phyloP scores from a whole-genome alignment of 495 filamentous ascomycete genomes.

The Podospora fimiseda region DNA sequence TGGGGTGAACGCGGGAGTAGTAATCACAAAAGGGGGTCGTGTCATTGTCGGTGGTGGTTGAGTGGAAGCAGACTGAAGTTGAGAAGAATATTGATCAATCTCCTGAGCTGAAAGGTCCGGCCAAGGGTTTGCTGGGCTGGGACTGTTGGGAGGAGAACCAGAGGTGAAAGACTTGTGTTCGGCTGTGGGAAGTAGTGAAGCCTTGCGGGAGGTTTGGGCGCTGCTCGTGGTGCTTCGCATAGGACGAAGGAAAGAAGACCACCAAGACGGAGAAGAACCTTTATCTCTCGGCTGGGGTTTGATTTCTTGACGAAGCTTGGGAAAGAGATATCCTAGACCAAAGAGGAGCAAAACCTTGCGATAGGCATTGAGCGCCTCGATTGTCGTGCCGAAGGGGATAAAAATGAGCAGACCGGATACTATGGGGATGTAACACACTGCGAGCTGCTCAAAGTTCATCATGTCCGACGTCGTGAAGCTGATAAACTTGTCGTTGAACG shows the following conservation, averaged over 20 bases:
- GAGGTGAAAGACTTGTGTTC: slow-evolving; percentile 8
- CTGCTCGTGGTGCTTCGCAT: slow-evolving; percentile 4
- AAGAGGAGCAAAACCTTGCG: slow-evolving; percentile 44
- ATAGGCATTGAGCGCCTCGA: slow-evolving; percentile 71
- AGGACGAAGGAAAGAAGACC: slow-evolving; percentile 2
- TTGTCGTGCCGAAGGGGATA: slow-evolving; percentile 73
- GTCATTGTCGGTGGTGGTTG: not conserved
- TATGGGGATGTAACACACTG: slow-evolving; percentile 66
- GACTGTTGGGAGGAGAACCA: not conserved
- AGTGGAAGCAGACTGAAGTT: not conserved
- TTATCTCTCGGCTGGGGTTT: slow-evolving; percentile 8
- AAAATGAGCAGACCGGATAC: slow-evolving; percentile 57
- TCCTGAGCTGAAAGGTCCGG: slow-evolving; percentile 16
- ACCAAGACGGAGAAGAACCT: slow-evolving; percentile 6
- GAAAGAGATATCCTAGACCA: slow-evolving; percentile 47
- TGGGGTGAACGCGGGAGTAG: not conserved
- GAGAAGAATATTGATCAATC: not conserved
- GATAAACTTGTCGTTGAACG: slow-evolving; percentile 52
- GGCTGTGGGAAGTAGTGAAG: slow-evolving; percentile 10
- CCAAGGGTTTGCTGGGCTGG: slow-evolving; percentile 17
- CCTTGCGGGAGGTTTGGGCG: slow-evolving; percentile 10
- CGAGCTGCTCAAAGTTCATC: slow-evolving; percentile 35
- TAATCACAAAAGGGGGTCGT: not conserved
- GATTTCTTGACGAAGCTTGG: slow-evolving; percentile 30
- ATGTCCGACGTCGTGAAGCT: slow-evolving; percentile 53